Conservation (phyloP, 2,329 filamentous ascomycete species). For the Pyrenophora tritici-repentis region DNA sequence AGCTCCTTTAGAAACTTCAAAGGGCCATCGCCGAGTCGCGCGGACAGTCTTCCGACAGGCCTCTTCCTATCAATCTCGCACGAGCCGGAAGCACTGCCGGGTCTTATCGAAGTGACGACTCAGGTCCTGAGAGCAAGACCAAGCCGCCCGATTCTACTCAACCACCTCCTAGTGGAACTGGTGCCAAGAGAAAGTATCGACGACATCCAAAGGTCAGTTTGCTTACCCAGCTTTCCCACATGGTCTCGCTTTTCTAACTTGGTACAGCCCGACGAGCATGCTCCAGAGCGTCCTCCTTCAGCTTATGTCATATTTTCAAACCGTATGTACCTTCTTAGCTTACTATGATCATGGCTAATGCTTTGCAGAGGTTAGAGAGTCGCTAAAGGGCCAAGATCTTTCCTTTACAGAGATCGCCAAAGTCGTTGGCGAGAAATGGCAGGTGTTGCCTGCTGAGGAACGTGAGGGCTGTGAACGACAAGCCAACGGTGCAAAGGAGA, state of each 20-base stretch:
- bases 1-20: constrained; percentile 70
- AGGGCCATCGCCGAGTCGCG: constrained; percentile 76
- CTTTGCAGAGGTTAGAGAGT: constrained; percentile 71
- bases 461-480: constrained; percentile 75
- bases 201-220: constrained; percentile 72
- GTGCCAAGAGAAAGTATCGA: constrained; percentile 73
- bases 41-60: constrained; percentile 53
- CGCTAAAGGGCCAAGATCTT: constrained; percentile 74
- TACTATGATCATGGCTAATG: constrained; percentile 21
- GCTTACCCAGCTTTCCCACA: neutral
- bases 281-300: constrained; percentile 78
- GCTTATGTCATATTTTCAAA: constrained; percentile 88
- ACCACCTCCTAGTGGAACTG: constrained; percentile 34
- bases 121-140: constrained; percentile 55
- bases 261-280: constrained; percentile 72
- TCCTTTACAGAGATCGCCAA: constrained; percentile 86
- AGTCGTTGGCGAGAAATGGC: constrained; percentile 81
- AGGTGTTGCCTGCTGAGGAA: constrained; percentile 67
- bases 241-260: constrained; percentile 19
- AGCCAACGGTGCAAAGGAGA: constrained; percentile 75
- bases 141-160: constrained; percentile 51
- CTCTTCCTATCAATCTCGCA: constrained; percentile 46
- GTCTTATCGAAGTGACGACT: constrained; percentile 59
- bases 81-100: constrained; percentile 60
- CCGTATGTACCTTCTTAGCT: constrained; percentile 58